Evolutionary conservation across 2,329 filamentous ascomycete genomes (phyloP), one percentile per base, ranked within the genome.

Genomic region (Fusarium sp.): DNA sequence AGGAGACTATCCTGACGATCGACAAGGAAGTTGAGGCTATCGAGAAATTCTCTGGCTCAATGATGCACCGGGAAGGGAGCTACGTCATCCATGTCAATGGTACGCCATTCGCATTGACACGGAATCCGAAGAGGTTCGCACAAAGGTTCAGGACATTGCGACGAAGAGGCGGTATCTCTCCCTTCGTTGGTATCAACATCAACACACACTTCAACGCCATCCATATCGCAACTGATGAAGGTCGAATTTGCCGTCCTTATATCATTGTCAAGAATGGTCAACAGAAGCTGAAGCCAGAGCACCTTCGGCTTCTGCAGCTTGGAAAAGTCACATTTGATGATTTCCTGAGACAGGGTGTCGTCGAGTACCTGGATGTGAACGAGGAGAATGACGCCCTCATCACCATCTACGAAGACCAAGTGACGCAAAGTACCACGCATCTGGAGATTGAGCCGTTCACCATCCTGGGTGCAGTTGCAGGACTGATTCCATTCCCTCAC

Each of bases 381-480:
- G 97, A 99, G 83, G 97, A 99, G 84, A 97, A 99, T 80, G 97
- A 99, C 78, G 93, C 95, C 0, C 92, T 98, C 65, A 97, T 99
- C 75, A 94, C 96, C 5, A 90, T 98, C 20, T 95, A 95, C 78
- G 96, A 98, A 80, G 88, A 92, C 25, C 92, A 97, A 70, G 94
- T 98, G 74, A 93, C 91, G 20, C 90, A 92, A 71, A 91, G 92
- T 64, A 97, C 95, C 0, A 99, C 97, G 0, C 97, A 99, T 84
- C 87, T 98, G 70, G 97, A 99, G 83, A 98, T 99, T 72, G 97
- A 99, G 81, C 97, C 97, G 0, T 99, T 99, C 81, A 99, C 97
- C 2, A 93, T 99, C 59, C 89, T 99, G 16, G 97, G 97, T 30
- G 97, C 97, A 56, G 97, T 99, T 30, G 97, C 97, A 43, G 97